Evolutionary conservation across 257 asterid genomes (phyloP).

Genomic region (Knoxia roxburghii): DNA sequence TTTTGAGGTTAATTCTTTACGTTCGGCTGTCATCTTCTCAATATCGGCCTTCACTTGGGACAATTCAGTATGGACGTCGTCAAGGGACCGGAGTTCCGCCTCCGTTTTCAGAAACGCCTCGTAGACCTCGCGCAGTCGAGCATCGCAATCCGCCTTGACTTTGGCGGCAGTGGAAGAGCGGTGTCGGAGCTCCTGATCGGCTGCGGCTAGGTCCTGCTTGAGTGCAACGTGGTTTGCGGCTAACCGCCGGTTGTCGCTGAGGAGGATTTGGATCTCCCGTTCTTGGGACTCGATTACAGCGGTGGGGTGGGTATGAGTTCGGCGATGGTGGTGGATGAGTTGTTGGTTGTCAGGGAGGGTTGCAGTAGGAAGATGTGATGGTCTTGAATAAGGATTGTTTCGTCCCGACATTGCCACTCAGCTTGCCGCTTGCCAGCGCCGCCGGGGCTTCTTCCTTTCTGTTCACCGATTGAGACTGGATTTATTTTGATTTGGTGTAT

Average conservation of each 20-base stretch:
- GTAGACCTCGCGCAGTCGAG: constrained; percentile 60
- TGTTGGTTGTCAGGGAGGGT: constrained; percentile 19
- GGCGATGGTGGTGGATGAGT: constrained; percentile 23
- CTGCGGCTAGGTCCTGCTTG: constrained; percentile 47
- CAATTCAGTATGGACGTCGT: constrained; percentile 35
- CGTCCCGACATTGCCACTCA: constrained; percentile 19
- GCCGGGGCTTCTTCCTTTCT: background rate
- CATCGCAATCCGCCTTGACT: constrained; percentile 62
- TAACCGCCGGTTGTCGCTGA: constrained; percentile 68
- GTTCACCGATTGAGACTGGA: too few species aligned
- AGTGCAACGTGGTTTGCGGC: constrained; percentile 67
- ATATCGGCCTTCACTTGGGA: constrained; percentile 46
- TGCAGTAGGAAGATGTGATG: constrained; percentile 6
- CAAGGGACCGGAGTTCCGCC: constrained; percentile 50
- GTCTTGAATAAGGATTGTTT: constrained; percentile 16
- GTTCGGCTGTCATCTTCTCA: constrained; percentile 40
- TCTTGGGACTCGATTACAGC: constrained; percentile 42
- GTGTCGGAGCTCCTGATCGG: constrained; percentile 63
- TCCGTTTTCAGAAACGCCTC: constrained; percentile 52
- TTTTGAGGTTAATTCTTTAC: constrained; percentile 37
- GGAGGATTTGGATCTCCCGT: constrained; percentile 57
- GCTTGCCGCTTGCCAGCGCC: background rate
- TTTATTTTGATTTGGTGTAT: too few species aligned
- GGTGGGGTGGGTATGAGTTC: constrained; percentile 15
- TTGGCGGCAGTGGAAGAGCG: constrained; percentile 49